These are phyloP conservation scores for Candida sanyiensis DNA, from an alignment of 805 yeast genomes.

Conservation along the genomic window DNA sequence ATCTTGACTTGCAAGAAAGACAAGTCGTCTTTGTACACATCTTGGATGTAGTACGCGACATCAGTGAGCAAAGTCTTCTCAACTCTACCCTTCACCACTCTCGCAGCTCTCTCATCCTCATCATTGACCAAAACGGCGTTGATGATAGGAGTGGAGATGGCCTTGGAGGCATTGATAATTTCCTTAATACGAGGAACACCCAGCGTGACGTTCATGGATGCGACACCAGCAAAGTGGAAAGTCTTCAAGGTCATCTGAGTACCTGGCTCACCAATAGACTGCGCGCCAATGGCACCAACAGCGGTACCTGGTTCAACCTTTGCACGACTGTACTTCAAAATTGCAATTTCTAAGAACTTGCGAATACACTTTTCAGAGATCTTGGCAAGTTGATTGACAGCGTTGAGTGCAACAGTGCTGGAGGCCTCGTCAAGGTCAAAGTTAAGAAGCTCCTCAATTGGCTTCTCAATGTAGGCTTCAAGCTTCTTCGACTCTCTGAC, in stretches of 20 bases:
- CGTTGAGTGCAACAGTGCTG: constrained; percentile 33
- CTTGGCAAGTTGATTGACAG: constrained; percentile 60
- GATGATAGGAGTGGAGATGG: constrained; percentile 93
- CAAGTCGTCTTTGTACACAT: constrained; percentile 76
- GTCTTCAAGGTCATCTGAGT: constrained; percentile 97
- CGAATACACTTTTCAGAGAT: constrained; percentile 56
- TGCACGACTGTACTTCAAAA: constrained; percentile 79
- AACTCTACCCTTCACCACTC: constrained; percentile 96
- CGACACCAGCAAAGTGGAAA: constrained; percentile 97
- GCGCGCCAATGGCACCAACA: constrained; percentile 99
- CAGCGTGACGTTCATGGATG: constrained; percentile 90
- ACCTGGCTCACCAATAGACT: constrained; percentile 97
- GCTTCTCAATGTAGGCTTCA: constrained; percentile 37
- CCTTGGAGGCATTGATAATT: constrained; percentile 94
- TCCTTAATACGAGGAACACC: constrained; percentile 94
- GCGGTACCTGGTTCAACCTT: constrained; percentile 99
- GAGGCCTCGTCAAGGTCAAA: constrained; percentile 34
- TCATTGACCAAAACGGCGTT: constrained; percentile 90
- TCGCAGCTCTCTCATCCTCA: constrained; percentile 93
- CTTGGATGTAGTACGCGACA: constrained; percentile 85
- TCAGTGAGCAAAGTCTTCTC: constrained; percentile 88
- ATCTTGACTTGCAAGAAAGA: constrained; percentile 78
- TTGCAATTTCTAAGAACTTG: constrained; percentile 68
- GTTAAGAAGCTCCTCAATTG: constrained; percentile 39
- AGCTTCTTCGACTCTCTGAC: constrained; percentile 52